phyloP scores from a whole-genome alignment of 2,329 filamentous ascomycete genomes.

The Colletotrichum eleusines region DNA sequence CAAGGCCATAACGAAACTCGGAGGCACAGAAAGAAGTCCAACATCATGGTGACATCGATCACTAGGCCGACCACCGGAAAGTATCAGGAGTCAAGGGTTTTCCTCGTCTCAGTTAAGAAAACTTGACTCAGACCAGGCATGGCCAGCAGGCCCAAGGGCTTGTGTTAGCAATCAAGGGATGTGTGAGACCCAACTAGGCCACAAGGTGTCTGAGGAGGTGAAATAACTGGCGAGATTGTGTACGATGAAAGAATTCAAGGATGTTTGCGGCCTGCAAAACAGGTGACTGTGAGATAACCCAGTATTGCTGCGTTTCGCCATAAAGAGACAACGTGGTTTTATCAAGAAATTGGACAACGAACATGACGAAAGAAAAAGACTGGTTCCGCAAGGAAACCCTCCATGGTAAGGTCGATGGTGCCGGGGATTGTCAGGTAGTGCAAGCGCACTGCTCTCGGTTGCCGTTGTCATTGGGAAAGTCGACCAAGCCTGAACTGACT shows the following conservation, averaged over 20 bases:
- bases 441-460: neutral
- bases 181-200: constrained; percentile 35
- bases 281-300: neutral
- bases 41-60: constrained; percentile 15
- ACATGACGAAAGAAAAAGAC: neutral
- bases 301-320: neutral
- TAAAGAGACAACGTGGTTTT: neutral
- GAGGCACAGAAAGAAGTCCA: constrained; percentile 17
- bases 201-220: neutral
- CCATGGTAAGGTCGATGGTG: neutral
- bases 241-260: neutral
- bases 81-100: constrained; percentile 3
- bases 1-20: constrained; percentile 27
- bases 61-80: constrained; percentile 19
- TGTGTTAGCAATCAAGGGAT: constrained; percentile 29
- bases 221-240: neutral
- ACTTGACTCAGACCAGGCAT: constrained; percentile 25
- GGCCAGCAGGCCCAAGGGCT: constrained; percentile 11
- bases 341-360: neutral
- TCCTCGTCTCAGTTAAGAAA: constrained; percentile 18
- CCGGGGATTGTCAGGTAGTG: neutral
- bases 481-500: neutral
- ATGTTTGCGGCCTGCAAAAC: neutral
- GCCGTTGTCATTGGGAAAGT: neutral
- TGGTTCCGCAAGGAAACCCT: no score